Evolutionary conservation across 768 basidiomycete species (phyloP).

Genomic region (Tricholoma terreum): DNA sequence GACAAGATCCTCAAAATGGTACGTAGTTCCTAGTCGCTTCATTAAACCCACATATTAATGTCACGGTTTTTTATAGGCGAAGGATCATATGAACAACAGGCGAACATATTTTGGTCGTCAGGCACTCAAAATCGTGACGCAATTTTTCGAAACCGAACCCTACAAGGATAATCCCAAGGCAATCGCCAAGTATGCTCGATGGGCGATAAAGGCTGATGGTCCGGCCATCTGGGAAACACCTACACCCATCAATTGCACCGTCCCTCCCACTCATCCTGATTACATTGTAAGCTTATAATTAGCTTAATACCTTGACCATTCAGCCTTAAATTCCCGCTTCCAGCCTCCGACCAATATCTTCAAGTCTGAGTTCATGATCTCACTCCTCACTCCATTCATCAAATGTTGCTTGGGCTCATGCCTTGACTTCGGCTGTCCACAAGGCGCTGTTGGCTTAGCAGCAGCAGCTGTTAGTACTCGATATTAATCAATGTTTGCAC

Average conservation of each 20-base stretch:
- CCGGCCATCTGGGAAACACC: neutral
- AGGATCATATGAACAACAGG: neutral
- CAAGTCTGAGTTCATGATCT: neutral
- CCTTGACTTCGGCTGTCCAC: neutral
- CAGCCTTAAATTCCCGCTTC: neutral
- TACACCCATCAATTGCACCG: neutral
- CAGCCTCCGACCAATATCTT: neutral
- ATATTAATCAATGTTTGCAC: neutral
- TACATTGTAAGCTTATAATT: constrained; percentile 2
- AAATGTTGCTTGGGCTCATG: neutral
- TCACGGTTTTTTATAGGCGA: neutral
- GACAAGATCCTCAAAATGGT: neutral
- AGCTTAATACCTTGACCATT: neutral
- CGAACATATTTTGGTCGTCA: neutral
- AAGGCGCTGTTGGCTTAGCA: neutral
- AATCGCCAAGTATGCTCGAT: neutral
- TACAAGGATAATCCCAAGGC: neutral
- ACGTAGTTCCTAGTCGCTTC: neutral
- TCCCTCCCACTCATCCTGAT: neutral
- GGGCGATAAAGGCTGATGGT: neutral
- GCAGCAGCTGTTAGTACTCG: neutral
- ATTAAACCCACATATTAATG: neutral
- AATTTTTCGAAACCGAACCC: neutral
- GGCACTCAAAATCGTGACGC: neutral
- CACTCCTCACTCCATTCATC: neutral